Conservation (phyloP, 345 rosid genomes). For the Eucalyptus coolabah region DNA sequence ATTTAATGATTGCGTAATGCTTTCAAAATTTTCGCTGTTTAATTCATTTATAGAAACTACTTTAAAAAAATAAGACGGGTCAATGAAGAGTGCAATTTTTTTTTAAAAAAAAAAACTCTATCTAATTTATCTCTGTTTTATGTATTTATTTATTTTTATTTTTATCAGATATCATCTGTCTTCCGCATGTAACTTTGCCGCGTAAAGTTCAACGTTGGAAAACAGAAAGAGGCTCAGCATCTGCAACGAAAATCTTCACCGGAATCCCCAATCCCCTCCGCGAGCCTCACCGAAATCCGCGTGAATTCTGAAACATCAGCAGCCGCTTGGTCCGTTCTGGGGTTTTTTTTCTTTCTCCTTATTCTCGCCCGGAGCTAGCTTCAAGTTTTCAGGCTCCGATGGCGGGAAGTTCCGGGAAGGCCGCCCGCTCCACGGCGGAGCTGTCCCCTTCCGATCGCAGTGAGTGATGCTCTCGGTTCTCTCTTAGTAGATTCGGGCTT, state of each 20-base stretch:
- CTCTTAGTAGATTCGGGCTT: background rate
- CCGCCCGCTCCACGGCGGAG: slow-evolving; percentile 44
- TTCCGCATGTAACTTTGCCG: background rate
- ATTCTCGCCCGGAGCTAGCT: background rate
- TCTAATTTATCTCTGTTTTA: too few species aligned
- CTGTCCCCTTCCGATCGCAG: slow-evolving; percentile 59
- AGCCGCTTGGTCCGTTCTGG: background rate
- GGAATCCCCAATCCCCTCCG: background rate
- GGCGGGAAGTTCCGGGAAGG: slow-evolving; percentile 39
- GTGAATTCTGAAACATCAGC: too few species aligned
- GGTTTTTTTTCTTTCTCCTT: background rate
- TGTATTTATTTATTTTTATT: too few species aligned
- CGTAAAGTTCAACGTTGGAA: background rate
- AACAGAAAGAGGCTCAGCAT: too few species aligned
- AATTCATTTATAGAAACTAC: too few species aligned
- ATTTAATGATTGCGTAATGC: too few species aligned
- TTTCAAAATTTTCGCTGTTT: too few species aligned
- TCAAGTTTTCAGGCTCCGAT: background rate
- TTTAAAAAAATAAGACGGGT: too few species aligned
- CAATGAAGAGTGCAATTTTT: too few species aligned
- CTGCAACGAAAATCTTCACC: background rate
- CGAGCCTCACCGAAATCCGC: too few species aligned
- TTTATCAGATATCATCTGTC: background rate
- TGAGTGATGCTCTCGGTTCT: background rate
- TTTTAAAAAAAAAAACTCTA: too few species aligned